Percentiles rank a stretch among this genome's conserved stretches.
Conservation (phyloP, 2,329 filamentous ascomycete species). For the Plectosphaerella plurivora region DNA sequence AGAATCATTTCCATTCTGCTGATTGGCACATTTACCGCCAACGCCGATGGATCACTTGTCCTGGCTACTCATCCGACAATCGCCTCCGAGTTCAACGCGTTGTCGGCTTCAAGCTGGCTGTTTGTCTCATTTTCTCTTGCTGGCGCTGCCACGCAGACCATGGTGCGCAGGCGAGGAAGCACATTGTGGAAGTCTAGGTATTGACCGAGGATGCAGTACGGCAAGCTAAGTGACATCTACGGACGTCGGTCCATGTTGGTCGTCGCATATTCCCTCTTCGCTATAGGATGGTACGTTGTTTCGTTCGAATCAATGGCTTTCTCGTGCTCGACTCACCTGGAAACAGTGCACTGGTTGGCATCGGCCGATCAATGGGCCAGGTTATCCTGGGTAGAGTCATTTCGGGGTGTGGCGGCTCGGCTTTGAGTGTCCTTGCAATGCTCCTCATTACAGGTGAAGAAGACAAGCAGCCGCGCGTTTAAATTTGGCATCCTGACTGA, state of each 20-base stretch:
- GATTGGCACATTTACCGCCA: constrained; percentile 48
- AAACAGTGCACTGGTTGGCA: constrained; percentile 27
- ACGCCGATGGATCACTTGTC: constrained; percentile 60
- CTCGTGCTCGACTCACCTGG: not conserved
- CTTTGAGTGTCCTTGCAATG: constrained; percentile 44
- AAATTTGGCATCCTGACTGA: not conserved
- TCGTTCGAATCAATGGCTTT: not conserved
- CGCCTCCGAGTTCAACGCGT: constrained; percentile 54
- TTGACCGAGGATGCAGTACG: not conserved
- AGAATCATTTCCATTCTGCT: not conserved
- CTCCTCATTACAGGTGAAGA: constrained; percentile 38
- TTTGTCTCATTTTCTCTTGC: constrained; percentile 25
- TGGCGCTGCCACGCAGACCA: constrained; percentile 22
- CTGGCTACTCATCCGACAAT: constrained; percentile 62
- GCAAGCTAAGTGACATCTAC: constrained; percentile 48
- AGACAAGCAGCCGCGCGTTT: not conserved
- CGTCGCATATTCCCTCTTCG: constrained; percentile 45
- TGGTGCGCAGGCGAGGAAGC: constrained; percentile 16
- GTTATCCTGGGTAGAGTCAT: constrained; percentile 47
- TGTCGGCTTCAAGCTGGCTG: constrained; percentile 52
- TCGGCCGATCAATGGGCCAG: constrained; percentile 38
- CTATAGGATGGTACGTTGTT: constrained; percentile 12
- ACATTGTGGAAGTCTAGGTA: not conserved
- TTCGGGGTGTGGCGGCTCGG: constrained; percentile 46
- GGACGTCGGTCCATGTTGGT: constrained; percentile 44